Conservation (phyloP, 768 basidiomycete genomes). For the Gloeostereum incarnatum region DNA sequence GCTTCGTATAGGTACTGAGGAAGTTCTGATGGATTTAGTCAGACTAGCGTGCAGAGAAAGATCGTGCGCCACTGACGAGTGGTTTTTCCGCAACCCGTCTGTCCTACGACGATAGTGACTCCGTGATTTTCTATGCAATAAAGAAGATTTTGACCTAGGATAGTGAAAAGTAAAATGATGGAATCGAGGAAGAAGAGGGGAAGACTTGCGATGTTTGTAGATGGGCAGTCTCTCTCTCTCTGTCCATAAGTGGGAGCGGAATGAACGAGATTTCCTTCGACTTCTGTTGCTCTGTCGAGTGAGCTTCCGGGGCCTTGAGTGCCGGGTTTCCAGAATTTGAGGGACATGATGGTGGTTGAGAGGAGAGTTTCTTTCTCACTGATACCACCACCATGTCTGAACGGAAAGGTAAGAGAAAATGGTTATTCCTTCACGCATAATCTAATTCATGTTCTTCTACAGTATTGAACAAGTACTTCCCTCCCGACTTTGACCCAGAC, state of each 20-base stretch:
- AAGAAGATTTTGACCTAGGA: constrained; percentile 65
- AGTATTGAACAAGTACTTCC: constrained; percentile 95
- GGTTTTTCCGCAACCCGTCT: constrained; percentile 97
- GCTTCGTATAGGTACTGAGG: constrained; percentile 93
- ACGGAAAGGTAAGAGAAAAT: constrained; percentile 7
- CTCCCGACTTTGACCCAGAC: constrained; percentile 96
- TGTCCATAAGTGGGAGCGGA: constrained; percentile 62
- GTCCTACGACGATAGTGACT: constrained; percentile 83
- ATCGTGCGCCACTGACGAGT: constrained; percentile 58
- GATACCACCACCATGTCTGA: constrained; percentile 8
- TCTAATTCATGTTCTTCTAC: constrained; percentile 5
- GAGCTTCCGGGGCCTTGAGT: constrained; percentile 77
- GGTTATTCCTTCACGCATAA: neutral
- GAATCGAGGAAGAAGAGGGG: constrained; percentile 2
- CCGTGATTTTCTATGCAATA: constrained; percentile 79
- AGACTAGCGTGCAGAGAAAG: constrained; percentile 4
- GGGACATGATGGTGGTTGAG: constrained; percentile 27
- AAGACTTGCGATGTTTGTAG: constrained; percentile 68
- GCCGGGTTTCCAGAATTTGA: constrained; percentile 89
- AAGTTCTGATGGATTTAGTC: constrained; percentile 50
- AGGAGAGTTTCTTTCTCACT: too few species aligned
- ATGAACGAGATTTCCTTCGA: constrained; percentile 62
- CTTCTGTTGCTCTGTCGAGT: constrained; percentile 74
- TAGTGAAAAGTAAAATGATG: constrained; percentile 3
- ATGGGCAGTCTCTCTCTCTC: constrained; percentile 82